Base-by-base conservation (phyloP, 805 yeast species). In the Maudiozyma bulderi region DNA sequence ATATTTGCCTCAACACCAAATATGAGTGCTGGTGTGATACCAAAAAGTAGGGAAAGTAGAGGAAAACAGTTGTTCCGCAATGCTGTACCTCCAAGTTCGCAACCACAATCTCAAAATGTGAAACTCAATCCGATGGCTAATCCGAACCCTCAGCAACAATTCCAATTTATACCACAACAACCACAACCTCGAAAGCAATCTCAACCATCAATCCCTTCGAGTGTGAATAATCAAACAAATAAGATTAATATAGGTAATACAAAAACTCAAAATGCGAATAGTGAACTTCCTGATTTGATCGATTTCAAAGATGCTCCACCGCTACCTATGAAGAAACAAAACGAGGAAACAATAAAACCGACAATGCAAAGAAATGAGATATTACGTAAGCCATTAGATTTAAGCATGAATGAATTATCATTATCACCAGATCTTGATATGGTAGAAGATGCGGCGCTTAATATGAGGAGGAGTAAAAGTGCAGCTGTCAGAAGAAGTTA, bases 361-460 rank as follows among this genome's bases (percentile, higher is more conserved):
- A n/a, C 8, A n/a, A 35, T 4, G 4, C 26, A 20, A 20, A 20
- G 26, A 20, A 34, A 10, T n/a, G n/a, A 39, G 15, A n/a, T 8
- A n/a, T 26, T 11, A 8, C 43, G 29, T 3, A 42, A 43, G 14
- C 44, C 46, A 37, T 42, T 58, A 8, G 53, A 58, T 45, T 32
- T 58, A 28, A 57, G 53, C 33, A 46, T 51, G 45, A 54, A 58
- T 44, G 61, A 58, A 45, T 50, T 40, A 29, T 39, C 42, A 28
- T 13, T 39, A 7, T 39, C 42, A n/a, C 30, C 42, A 39, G 42
- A 39, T 20, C 6, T 26, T 5, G 30, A 8, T 13, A 15, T 8
- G 30, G 13, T n/a, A 29, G 20, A 39, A 39, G 29, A 20, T 35
- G 15, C 15, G 11, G 38, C 13, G 38, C 26, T 20, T 20, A 20